A percentile compares a stretch with the other conserved stretches of the same genome.
Conservation (phyloP, 192 early-diverging fungal genomes). For the Spizellomyces sp. region DNA sequence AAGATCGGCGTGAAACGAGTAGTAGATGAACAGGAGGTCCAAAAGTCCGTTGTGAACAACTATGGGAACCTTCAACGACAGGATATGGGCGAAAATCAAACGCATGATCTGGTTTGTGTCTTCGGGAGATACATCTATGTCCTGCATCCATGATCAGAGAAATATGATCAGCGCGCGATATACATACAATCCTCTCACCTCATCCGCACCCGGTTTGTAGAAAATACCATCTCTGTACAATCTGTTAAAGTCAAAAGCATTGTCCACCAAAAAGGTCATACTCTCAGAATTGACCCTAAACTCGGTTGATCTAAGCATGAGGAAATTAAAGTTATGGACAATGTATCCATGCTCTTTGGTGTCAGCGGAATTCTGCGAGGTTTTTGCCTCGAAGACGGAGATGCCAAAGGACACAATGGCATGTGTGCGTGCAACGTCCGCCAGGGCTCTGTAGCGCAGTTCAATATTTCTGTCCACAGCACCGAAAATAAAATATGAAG, state of each 20-base stretch:
- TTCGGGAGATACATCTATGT: neutral
- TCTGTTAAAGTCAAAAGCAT: slow-evolving; percentile 84
- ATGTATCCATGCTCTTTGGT: slow-evolving; percentile 16
- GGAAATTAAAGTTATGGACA: slow-evolving; percentile 70
- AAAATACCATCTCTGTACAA: slow-evolving; percentile 78
- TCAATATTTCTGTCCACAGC: slow-evolving; percentile 70
- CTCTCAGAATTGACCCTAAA: slow-evolving; percentile 72
- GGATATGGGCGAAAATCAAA: slow-evolving; percentile 33
- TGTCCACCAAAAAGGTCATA: slow-evolving; percentile 78
- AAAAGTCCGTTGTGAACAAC: slow-evolving; percentile 93
- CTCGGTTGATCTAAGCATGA: slow-evolving; percentile 54
- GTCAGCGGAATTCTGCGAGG: neutral
- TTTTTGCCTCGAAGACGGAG: slow-evolving; percentile 57
- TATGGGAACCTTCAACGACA: slow-evolving; percentile 59
- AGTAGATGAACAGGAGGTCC: slow-evolving; percentile 92
- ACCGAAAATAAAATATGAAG: neutral
- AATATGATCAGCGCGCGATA: too few relatives aligned
- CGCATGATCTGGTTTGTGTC: slow-evolving; percentile 39
- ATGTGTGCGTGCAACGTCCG: slow-evolving; percentile 70
- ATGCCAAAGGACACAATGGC: slow-evolving; percentile 87
- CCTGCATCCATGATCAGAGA: too few relatives aligned
- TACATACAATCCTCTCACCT: neutral
- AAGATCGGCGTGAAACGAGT: slow-evolving; percentile 79
- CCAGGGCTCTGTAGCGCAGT: slow-evolving; percentile 77
- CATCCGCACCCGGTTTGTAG: slow-evolving; percentile 64